Base-by-base conservation (phyloP, 495 filamentous ascomycete genomes). In the Thozetella sp. region DNA sequence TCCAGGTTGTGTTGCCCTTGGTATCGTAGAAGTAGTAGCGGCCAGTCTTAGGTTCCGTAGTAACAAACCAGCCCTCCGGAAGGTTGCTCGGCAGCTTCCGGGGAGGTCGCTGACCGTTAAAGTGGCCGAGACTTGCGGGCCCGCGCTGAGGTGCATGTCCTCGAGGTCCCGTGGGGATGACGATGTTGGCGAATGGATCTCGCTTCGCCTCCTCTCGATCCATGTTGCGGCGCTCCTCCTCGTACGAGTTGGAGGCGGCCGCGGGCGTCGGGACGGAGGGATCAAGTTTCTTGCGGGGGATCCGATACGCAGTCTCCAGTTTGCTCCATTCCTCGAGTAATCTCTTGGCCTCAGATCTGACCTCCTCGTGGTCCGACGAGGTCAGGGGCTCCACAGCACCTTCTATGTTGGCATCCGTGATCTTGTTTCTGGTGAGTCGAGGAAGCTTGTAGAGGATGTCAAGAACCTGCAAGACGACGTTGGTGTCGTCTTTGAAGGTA, bases 321-420 rank as follows among this genome's bases (percentile, higher is more conserved):
- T 89, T 93, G 69, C 88, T 88, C 96, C 96, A 99, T 65, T 86
- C 87, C 13, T 93, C 85, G 9, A 99, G 76, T 26, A 99, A 75
- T 13, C 80, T 76, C 15, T 83, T 79, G n/a, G 95, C 82, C 67
- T 89, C 84, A 22, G 81, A 81, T 34, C 86, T 83, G 6, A 98
- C 91, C 54, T 86, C 81, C 56, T 93, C 88, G 63, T 98, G 89
- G 10, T 81, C 87, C 26, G 82, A 89, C 13, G 70, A 75, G 9
- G 83, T 85, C 25, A 99, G 76, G 11, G 83, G 80, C 67, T 91
- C 80, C 48, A 99, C 86, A 0, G 89, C 91, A 2, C 85, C 82
- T 70, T 99, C 95, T 59, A 99, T 97, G 67, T 97, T 96, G 2
- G 95, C 97, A 66, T 97, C 93, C 57, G 89, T 88, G 58, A 99